Evolutionary conservation across 148 eudicot genomes (phyloP), one percentile per base, ranked within the genome.

Genomic region (Vaccinium macrocarpon): DNA sequence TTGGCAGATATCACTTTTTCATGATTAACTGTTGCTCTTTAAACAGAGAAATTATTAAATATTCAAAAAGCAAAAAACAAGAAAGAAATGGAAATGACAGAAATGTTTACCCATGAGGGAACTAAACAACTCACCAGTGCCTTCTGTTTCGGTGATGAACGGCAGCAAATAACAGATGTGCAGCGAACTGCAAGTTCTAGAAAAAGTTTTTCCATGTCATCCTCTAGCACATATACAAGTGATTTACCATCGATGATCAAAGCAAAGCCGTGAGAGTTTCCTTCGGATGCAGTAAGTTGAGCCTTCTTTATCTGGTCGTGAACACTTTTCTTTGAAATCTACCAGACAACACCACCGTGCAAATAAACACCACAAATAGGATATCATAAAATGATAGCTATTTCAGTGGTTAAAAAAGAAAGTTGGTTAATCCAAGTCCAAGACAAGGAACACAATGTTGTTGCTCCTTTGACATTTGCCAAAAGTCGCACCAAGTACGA

Each of bases 241-340:
- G 97, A 95, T 86, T 95, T 95, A 56, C 99, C 99, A 85, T 97
- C 99, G 86, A 95, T 93, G 35, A 97, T 97, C 86, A 97, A 85
- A 85, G 99, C 97, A 91, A 89, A 90, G 46, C 93, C 97, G 55
- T 93, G 91, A 49, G 93, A 86, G 80, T 86, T 83, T 86, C 83
- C 81, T 51, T 89, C 84, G 35, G 93, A 92, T 82, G 89, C 59
- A 12, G 86, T 84, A 81, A 93, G 62, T 85, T 82, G 93, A 84
- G 89, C 85, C 88, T 89, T 92, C n/a, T 93, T 85, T 72, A 97
- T 91, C 88, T 97, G 98, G 82, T 84, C 86, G 59, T 84, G 85
- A 84, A 97, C 95, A 82, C 90, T 89, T 84, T 89, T 90, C 86
- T 83, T 97, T 7, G 97, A 95, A 49, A 89, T 93, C 99, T 96